Conservation (phyloP, 139 green algal genomes). For the Zygnema circumcarinatum region DNA sequence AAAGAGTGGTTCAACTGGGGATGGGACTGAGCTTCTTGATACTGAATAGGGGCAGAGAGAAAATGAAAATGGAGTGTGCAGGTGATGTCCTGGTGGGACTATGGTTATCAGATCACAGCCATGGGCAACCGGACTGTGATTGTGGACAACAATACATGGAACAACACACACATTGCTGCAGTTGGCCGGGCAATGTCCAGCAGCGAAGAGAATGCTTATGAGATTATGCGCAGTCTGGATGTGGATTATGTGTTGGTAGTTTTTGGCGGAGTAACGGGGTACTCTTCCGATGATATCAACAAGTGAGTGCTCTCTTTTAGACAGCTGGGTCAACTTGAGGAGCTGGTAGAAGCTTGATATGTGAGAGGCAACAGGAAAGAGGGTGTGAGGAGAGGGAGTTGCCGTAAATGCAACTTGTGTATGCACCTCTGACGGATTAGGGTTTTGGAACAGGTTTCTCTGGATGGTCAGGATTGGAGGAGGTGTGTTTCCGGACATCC, state of each 20-base stretch:
- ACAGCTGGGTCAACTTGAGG: background rate
- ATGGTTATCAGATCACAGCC: conserved; percentile 70
- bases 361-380: no score
- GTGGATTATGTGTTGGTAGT: conserved; percentile 70
- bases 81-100: conserved; percentile 72
- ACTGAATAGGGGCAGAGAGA: background rate
- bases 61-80: conserved; percentile 7
- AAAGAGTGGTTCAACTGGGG: background rate
- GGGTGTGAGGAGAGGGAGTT: no score
- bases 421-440: no score
- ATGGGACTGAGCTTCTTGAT: background rate
- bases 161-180: conserved; percentile 70
- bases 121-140: conserved; percentile 69
- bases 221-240: conserved; percentile 64
- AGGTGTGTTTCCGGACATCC: conserved; percentile 64
- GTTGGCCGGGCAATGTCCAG: conserved; percentile 62
- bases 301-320: conserved; percentile 55
- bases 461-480: conserved; percentile 66
- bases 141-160: conserved; percentile 71
- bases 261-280: conserved; percentile 60
- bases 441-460: conserved; percentile 57
- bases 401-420: no score
- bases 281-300: conserved; percentile 66
- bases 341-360: no score
- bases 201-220: conserved; percentile 56